Base-by-base conservation (phyloP, 345 rosid genomes). In the Populus simonii region DNA sequence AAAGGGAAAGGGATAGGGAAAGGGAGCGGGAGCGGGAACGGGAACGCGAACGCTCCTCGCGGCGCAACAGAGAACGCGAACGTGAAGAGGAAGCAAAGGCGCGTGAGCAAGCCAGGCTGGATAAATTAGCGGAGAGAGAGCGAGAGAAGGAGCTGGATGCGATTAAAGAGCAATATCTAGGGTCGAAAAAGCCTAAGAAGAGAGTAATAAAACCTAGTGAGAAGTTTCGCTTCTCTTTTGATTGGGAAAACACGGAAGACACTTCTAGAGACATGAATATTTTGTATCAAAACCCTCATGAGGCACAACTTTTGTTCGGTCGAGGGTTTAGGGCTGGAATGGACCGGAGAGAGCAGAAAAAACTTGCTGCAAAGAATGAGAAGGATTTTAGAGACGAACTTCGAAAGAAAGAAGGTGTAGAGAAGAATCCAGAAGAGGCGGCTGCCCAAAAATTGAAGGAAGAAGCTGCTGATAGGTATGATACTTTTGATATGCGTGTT, bases 281-380 rank as follows among this genome's bases (percentile, higher is more conserved):
- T 25, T 84, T 96, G 76, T 92, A 92, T 84, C 97, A 91, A 73
- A 93, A 90, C 87, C 98, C 98, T 85, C 97, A 96, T 72, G 98
- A 96, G 83, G 98, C 99, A 45, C 99, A 92, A 82, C 87, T 92
- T 38, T 81, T 93, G 73, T 96, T 93, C 27, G 99, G 97, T 6
- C 83, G 98, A 66, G 98, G 99, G 72, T 96, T 96, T 81, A 90
- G 98, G 3, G 98, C 96, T 0, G 99, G 98, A 2, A 92, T 93
- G 92, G 99, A 96, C 76, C 83, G 99, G 9, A 91, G 97, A 70
- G 96, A 96, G 88, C 97, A 96, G 94, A 96, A 96, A 81, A 96
- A 90, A 75, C 89, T 93, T 5, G 96, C 99, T 0, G 97, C 94
- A 18, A 90, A 89, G 91, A 92, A 90, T 76, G 99, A 92, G 92